A percentile compares a stretch with the other conserved stretches of the same genome.
Evolutionary conservation across 139 green algal genomes (phyloP).

Genomic region (Chlamydomonas asymmetrica): DNA sequence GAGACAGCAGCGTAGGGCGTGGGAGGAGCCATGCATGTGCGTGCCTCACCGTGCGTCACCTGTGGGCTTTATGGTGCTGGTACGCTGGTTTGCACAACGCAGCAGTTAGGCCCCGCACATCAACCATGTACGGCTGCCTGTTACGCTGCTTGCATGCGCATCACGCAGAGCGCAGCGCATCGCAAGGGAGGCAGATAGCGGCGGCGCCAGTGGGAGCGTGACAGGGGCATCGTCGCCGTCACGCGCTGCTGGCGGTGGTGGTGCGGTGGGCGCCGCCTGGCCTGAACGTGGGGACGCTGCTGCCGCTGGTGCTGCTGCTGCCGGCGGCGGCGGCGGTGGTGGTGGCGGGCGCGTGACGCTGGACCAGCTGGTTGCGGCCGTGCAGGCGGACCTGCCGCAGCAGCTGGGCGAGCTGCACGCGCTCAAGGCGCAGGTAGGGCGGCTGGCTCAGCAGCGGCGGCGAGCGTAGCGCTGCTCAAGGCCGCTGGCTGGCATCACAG

Average conservation of each 20-base stretch:
- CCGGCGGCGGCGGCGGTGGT: neutral
- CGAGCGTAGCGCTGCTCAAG: neutral
- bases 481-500: no score
- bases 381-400: conserved; percentile 25
- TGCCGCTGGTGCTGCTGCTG: neutral
- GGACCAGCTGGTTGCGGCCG: conserved; percentile 23
- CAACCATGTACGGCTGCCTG: no score
- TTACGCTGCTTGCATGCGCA: no score
- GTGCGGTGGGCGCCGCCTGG: neutral
- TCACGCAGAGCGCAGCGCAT: neutral
- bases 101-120: no score
- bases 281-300: neutral
- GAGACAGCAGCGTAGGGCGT: neutral
- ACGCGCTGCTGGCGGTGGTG: neutral
- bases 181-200: neutral
- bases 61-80: no score
- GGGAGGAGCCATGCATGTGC: neutral
- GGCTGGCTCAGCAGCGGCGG: neutral
- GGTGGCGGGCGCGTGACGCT: neutral
- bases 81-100: no score
- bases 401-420: conserved; percentile 11
- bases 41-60: no score
- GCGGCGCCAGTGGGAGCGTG: neutral
- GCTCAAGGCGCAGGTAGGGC: conserved; percentile 2
- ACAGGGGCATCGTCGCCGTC: neutral